phyloP scores from a whole-genome alignment of 2,329 filamentous ascomycete species.

The Aureobasidium pullulans region DNA sequence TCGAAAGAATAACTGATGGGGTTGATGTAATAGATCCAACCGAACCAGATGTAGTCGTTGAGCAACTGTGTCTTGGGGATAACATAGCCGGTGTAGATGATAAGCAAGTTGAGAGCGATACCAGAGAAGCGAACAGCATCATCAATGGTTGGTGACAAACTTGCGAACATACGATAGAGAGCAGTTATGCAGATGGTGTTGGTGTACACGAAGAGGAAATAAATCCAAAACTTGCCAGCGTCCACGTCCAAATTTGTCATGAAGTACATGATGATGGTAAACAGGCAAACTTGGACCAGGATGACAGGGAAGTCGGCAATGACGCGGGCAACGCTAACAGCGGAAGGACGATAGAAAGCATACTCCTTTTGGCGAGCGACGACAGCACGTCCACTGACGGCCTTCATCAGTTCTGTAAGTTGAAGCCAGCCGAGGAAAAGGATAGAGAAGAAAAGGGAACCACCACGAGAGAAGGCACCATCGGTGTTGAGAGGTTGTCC shows the following conservation, averaged over 20 bases:
- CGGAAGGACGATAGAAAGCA: slow-evolving; percentile 62
- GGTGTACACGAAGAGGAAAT: slow-evolving; percentile 57
- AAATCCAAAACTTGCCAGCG: slow-evolving; percentile 59
- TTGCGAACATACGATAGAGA: slow-evolving; percentile 60
- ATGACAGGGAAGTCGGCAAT: slow-evolving; percentile 57
- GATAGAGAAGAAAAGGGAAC: slow-evolving; percentile 59
- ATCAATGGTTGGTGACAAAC: slow-evolving; percentile 56
- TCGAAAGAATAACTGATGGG: slow-evolving; percentile 57
- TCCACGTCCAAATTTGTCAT: slow-evolving; percentile 52
- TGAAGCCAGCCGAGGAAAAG: slow-evolving; percentile 64
- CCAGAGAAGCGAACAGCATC: slow-evolving; percentile 60
- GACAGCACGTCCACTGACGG: slow-evolving; percentile 62
- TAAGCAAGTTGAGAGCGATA: slow-evolving; percentile 53
- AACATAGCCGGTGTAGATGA: slow-evolving; percentile 61
- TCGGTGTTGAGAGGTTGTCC: slow-evolving; percentile 52
- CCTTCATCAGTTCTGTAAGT: slow-evolving; percentile 69
- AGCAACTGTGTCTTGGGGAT: slow-evolving; percentile 58
- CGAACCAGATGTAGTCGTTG: slow-evolving; percentile 61
- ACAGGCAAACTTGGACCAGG: slow-evolving; percentile 51
- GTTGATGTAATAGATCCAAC: slow-evolving; percentile 50
- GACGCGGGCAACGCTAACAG: slow-evolving; percentile 55
- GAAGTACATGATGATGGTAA: slow-evolving; percentile 59
- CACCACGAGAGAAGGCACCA: slow-evolving; percentile 57
- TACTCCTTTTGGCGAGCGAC: slow-evolving; percentile 62
- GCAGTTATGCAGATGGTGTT: slow-evolving; percentile 56